These are phyloP conservation scores for Myrica gale DNA, from an alignment of 306 rosid species.

Conservation along the genomic window DNA sequence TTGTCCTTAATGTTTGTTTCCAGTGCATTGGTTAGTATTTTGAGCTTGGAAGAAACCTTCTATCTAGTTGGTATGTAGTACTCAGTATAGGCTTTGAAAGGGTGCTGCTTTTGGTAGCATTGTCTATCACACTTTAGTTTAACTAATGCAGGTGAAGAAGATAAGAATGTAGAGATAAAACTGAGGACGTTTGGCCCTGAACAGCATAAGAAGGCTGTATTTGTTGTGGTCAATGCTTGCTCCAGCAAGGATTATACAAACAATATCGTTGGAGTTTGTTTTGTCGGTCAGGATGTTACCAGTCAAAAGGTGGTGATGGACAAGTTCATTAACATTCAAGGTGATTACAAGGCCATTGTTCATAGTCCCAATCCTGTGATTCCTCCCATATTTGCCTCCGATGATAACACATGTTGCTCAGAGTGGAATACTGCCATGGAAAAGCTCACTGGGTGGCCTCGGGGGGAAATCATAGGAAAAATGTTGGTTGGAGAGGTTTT, in stretches of 20 bases:
- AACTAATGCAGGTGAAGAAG: constrained; percentile 91
- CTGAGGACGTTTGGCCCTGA: constrained; percentile 81
- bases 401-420: constrained; percentile 24
- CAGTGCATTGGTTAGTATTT: constrained; percentile 5
- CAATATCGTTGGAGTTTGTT: constrained; percentile 92
- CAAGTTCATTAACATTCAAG: constrained; percentile 50
- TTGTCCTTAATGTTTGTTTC: constrained; percentile 5
- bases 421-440: constrained; percentile 99
- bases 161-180: constrained; percentile 87
- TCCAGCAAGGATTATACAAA: constrained; percentile 85
- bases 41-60: constrained; percentile 34
- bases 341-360: too few relatives aligned
- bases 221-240: constrained; percentile 96
- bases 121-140: constrained; percentile 37
- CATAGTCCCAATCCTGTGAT: background rate
- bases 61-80: constrained; percentile 23
- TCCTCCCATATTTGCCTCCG: too few relatives aligned
- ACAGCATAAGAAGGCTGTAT: constrained; percentile 58
- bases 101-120: constrained; percentile 26
- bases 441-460: constrained; percentile 90
- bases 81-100: constrained; percentile 33
- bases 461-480: constrained; percentile 69
- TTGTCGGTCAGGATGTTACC: constrained; percentile 98
- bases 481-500: constrained; percentile 74
- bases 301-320: constrained; percentile 95